Base-by-base conservation (phyloP, 2,329 filamentous ascomycete genomes). In the Penicillium sp. region DNA sequence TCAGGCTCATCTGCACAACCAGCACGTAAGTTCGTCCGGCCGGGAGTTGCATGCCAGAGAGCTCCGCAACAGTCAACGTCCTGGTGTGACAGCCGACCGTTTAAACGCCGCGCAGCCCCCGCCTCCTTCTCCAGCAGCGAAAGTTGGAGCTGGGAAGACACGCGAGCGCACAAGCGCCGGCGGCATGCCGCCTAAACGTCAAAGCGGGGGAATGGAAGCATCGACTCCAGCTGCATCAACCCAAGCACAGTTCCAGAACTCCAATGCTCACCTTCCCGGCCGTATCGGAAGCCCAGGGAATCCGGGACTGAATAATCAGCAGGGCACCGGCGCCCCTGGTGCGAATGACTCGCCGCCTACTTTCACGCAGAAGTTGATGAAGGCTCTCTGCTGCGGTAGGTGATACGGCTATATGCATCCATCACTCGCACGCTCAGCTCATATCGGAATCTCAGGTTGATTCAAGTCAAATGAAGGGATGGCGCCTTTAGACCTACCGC, bases 191-290 rank as follows among this genome's bases (percentile, higher is more conserved):
- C 79, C 81, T 67, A 88, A 91, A 78, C 83, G 89, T 76, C 82
- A 81, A 74, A 90, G 84, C 80, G 72, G 67, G 58, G 71, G 68
- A 41, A 55, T 72, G 70, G 88, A 95, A 70, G 82, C 87, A 71
- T 82, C 83, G 66, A 92, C 91, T 58, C 88, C 90, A 62, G 86
- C 91, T 67, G 89, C 87, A 64, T 95, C 89, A 67, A 96, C 89
- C 57, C 89, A 95, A 73, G 92, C 92, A 60, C 92, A 96, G 70
- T 96, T 95, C 79, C 90, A 95, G 77, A 92, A 89, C 80, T 95
- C 89, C 76, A 88, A 87, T 66, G 88, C 89, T 70, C 93, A 95
- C 71, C 80, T 95, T 58, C 81, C 87, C 41, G 64, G 65, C 39
- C 83, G 82, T 63, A 77, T 84, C 60, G 80, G 80, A 53, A 79